Conservation (phyloP, 2,329 filamentous ascomycete genomes). For the Nemania sp. region DNA sequence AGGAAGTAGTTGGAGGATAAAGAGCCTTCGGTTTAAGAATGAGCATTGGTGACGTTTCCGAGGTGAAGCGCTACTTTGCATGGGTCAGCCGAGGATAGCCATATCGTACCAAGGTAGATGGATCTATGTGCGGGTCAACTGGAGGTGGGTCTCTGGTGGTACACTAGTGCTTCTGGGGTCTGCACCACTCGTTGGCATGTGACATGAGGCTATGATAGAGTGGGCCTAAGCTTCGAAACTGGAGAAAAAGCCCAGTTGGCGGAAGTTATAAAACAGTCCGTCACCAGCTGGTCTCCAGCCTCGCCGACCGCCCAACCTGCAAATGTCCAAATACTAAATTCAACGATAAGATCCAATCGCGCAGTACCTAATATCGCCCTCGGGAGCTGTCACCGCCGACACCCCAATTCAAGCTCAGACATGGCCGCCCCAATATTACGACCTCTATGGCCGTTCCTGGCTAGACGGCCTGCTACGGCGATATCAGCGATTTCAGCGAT, state of each 20-base stretch:
- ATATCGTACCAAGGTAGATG: neutral
- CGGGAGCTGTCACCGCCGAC: neutral
- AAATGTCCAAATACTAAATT: constrained; percentile 4
- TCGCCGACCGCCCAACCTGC: neutral
- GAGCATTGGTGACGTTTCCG: constrained; percentile 14
- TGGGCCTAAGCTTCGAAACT: neutral
- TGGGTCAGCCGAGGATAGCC: constrained; percentile 32
- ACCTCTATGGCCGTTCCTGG: constrained; percentile 38
- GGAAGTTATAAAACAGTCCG: neutral
- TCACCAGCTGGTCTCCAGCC: neutral
- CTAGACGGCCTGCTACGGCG: constrained; percentile 36
- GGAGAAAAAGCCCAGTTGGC: neutral
- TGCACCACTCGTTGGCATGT: constrained; percentile 13
- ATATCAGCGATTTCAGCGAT: constrained; percentile 16
- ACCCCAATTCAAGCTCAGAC: constrained; percentile 18
- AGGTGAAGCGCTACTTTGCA: neutral
- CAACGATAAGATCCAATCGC: neutral
- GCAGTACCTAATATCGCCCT: neutral
- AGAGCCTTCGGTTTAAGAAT: neutral
- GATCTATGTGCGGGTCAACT: constrained; percentile 3
- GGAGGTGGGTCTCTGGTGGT: neutral
- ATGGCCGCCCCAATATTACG: constrained; percentile 42
- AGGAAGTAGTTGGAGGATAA: constrained; percentile 1
- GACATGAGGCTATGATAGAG: neutral
- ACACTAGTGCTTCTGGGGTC: neutral